These are phyloP conservation scores for Fraxinus excelsior DNA, from an alignment of 257 asterid genomes.

Conservation along the genomic window DNA sequence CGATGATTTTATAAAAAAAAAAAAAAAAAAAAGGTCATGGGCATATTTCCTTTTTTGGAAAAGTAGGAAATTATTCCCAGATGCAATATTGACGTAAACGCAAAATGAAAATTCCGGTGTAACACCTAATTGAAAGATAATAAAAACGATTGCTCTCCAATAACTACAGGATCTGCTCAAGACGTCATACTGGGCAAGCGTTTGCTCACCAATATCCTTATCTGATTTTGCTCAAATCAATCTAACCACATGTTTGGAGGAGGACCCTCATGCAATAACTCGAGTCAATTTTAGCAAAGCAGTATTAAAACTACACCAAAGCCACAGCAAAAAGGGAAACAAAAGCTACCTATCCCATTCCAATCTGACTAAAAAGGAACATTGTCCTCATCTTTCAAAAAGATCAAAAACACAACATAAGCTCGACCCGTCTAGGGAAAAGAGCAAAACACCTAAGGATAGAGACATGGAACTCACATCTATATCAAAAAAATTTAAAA, in stretches of 20 bases:
- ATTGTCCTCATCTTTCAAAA: background rate
- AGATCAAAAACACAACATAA: background rate
- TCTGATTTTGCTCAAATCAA: background rate
- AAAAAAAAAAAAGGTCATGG: background rate
- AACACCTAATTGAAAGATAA: slow-evolving; percentile 4
- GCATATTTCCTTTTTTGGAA: too few species aligned
- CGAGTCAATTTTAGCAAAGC: background rate
- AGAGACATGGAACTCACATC: background rate
- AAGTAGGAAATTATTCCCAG: background rate
- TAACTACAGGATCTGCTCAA: background rate
- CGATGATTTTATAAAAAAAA: slow-evolving; percentile 2
- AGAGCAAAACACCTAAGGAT: background rate
- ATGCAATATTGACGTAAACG: background rate
- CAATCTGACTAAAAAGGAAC: background rate
- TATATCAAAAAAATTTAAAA: background rate
- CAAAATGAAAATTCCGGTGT: background rate
- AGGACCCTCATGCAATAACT: background rate
- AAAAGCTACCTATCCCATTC: slow-evolving; percentile 14
- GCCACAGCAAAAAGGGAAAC: background rate
- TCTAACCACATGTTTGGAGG: background rate
- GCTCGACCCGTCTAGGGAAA: background rate
- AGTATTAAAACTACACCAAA: too few species aligned
- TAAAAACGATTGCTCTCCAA: background rate
- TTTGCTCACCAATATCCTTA: background rate
- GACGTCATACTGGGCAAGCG: background rate